Percentiles rank a stretch among this genome's conserved stretches.
These are phyloP conservation scores for Phytophthora chlamydospora DNA, from an alignment of 352 stramenopile genomes.

Conservation along the genomic window DNA sequence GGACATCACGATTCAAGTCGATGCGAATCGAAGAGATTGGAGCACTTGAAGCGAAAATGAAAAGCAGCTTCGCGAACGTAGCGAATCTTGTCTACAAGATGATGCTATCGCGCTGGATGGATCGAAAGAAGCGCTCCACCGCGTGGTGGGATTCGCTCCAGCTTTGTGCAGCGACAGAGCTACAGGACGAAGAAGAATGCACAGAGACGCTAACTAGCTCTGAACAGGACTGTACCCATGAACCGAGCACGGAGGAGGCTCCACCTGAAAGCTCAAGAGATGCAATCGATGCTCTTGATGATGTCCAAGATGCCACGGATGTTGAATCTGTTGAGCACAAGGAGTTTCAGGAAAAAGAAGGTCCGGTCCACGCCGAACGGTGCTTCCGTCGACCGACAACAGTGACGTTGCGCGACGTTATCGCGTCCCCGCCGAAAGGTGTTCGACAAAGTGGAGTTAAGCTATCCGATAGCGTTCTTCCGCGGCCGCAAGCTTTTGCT, in stretches of 20 bases:
- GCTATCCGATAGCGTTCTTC: background rate
- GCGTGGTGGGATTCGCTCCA: slow-evolving; percentile 28
- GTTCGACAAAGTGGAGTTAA: too few species aligned
- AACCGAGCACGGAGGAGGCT: too few species aligned
- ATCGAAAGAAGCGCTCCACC: slow-evolving; percentile 24
- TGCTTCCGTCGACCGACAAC: slow-evolving; percentile 15
- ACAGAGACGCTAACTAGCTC: too few species aligned
- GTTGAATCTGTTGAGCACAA: slow-evolving; percentile 24
- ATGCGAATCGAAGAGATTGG: slow-evolving; percentile 50
- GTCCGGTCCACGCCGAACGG: background rate
- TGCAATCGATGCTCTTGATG: slow-evolving; percentile 1
- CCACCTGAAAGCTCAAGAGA: background rate
- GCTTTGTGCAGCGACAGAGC: slow-evolving; percentile 6
- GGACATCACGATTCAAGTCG: slow-evolving; percentile 16
- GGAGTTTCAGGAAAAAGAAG: slow-evolving; percentile 2
- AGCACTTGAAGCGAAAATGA: slow-evolving; percentile 49
- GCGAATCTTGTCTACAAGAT: slow-evolving; percentile 54
- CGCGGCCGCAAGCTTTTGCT: background rate
- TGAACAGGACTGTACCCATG: too few species aligned
- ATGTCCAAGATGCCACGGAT: slow-evolving; percentile 18
- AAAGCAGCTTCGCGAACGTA: slow-evolving; percentile 36
- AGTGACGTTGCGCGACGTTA: slow-evolving; percentile 3
- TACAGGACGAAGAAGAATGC: too few species aligned
- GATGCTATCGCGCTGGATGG: slow-evolving; percentile 54
- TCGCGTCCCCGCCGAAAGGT: background rate